Conservation (phyloP, 2,329 filamentous ascomycete species). For the Pseudogymnoascus sp. region DNA sequence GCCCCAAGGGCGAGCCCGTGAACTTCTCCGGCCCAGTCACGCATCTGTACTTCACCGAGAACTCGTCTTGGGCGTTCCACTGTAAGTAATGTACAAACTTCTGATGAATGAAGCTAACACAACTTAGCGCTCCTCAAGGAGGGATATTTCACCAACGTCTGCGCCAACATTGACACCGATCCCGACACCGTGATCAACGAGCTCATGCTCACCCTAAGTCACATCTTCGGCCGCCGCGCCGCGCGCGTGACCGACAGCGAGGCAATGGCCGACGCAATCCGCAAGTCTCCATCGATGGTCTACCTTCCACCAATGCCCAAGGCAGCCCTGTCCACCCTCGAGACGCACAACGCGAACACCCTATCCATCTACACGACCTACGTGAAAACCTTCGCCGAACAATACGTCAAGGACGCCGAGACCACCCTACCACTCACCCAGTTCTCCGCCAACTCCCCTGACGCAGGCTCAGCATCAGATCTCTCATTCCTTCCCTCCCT, state of each 20-base stretch:
- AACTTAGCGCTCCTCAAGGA: slow-evolving; percentile 50
- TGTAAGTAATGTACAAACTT: slow-evolving; percentile 24
- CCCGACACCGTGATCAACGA: slow-evolving; percentile 43
- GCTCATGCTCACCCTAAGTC: slow-evolving; percentile 60
- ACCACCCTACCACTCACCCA: slow-evolving; percentile 23
- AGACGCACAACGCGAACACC: slow-evolving; percentile 55
- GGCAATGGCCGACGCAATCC: slow-evolving; percentile 40
- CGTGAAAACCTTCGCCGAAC: slow-evolving; percentile 58
- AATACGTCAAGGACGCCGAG: slow-evolving; percentile 38
- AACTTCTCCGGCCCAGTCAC: slow-evolving; percentile 65
- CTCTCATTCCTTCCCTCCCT: slow-evolving; percentile 24
- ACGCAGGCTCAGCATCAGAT: slow-evolving; percentile 9
- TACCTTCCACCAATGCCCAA: slow-evolving; percentile 56
- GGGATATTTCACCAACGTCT: slow-evolving; percentile 61
- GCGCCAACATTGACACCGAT: slow-evolving; percentile 44
- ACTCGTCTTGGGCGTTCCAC: slow-evolving; percentile 68
- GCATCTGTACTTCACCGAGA: slow-evolving; percentile 70
- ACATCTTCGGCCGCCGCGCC: slow-evolving; percentile 58
- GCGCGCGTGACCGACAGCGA: slow-evolving; percentile 40
- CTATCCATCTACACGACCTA: slow-evolving; percentile 60
- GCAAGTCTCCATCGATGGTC: slow-evolving; percentile 53
- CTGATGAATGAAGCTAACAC: slow-evolving; percentile 7
- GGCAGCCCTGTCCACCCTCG: slow-evolving; percentile 46
- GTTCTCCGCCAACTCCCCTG: slow-evolving; percentile 14
- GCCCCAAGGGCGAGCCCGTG: slow-evolving; percentile 50